A percentile compares a stretch with the other conserved stretches of the same genome.
Evolutionary conservation across 2,329 filamentous ascomycete species (phyloP).

Genomic region (Exophiala alcalophila): DNA sequence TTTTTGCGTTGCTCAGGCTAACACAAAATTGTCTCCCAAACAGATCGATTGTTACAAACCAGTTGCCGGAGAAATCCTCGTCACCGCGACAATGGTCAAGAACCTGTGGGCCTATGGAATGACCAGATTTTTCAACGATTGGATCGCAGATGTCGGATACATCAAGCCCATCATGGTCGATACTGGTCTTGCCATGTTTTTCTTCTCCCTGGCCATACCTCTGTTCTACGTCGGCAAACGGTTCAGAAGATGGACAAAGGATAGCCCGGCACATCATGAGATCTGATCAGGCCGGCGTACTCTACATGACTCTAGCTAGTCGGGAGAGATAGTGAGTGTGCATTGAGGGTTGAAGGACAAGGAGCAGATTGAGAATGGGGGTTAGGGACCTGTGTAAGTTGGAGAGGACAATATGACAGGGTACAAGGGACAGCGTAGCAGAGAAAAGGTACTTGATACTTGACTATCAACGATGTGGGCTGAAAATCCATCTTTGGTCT

Average conservation of each 20-base stretch:
- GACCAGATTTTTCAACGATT: slow-evolving; percentile 15
- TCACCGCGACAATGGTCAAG: slow-evolving; percentile 45
- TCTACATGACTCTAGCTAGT: too few relatives aligned
- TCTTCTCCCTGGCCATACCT: slow-evolving; percentile 41
- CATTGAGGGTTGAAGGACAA: too few relatives aligned
- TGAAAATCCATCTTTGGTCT: too few relatives aligned
- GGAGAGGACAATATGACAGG: too few relatives aligned
- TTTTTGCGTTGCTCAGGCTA: neutral
- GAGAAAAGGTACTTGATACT: too few relatives aligned
- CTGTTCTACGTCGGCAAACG: slow-evolving; percentile 45
- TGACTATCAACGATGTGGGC: too few relatives aligned
- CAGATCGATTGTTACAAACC: slow-evolving; percentile 45
- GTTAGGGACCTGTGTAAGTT: too few relatives aligned
- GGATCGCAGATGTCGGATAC: slow-evolving; percentile 33
- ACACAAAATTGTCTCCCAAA: neutral
- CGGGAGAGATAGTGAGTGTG: too few relatives aligned
- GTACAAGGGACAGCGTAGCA: too few relatives aligned
- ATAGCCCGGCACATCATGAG: slow-evolving; percentile 20
- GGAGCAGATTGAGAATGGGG: too few relatives aligned
- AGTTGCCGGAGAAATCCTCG: slow-evolving; percentile 47
- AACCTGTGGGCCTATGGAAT: slow-evolving; percentile 45
- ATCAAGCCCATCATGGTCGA: slow-evolving; percentile 45
- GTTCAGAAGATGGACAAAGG: slow-evolving; percentile 39
- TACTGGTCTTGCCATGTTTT: slow-evolving; percentile 41
- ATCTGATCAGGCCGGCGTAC: neutral